Base-by-base conservation (phyloP, 2,329 filamentous ascomycete species). In the Mycocentrospora acerina region DNA sequence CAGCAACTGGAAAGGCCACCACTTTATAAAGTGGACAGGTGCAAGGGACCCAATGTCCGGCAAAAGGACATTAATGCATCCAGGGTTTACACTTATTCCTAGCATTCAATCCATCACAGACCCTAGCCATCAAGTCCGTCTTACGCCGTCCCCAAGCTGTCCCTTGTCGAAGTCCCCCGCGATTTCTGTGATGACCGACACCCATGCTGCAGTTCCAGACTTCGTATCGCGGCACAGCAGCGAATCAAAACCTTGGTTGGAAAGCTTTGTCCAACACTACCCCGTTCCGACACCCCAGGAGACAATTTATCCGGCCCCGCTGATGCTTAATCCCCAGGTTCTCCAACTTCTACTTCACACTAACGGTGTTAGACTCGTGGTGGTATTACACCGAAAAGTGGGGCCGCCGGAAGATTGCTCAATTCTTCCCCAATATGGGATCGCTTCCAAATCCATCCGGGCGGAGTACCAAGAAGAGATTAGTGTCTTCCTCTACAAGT, bases 31-130 rank as follows among this genome's bases (percentile, higher is more conserved):
- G 24, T 42, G 38, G 28, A 46, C 45, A 48, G 35, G 48, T 46
- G 45, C 26, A 40, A 18, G 12, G 29, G 40, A 35, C 24, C 26
- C 34, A 40, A 28, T 27, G 37, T 42, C 17, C 35, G 33, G 33
- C 34, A 22, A 38, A 37, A 17, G 27, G 34, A 32, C 32, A 38
- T 35, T 32, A 32, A 18, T 27, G 41, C 40, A 34, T 40, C 46
- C 45, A 40, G 46, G 37, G 45, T 41, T 28, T 31, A 37, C 27
- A 31, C 33, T 38, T 37, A 35, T 26, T 39, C 40, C 24, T 27
- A 28, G 32, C 28, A 40, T 53, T 57, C 54, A 54, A 51, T 51
- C 54, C 48, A 56, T 56, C 53, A 55, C 51, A 48, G 39, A 37
- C 31, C 28, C 24, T 26, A 25, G 39, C 37, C 32, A 16, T 30